phyloP scores from a whole-genome alignment of 139 green algal species.

The Chlorella ohadii region DNA sequence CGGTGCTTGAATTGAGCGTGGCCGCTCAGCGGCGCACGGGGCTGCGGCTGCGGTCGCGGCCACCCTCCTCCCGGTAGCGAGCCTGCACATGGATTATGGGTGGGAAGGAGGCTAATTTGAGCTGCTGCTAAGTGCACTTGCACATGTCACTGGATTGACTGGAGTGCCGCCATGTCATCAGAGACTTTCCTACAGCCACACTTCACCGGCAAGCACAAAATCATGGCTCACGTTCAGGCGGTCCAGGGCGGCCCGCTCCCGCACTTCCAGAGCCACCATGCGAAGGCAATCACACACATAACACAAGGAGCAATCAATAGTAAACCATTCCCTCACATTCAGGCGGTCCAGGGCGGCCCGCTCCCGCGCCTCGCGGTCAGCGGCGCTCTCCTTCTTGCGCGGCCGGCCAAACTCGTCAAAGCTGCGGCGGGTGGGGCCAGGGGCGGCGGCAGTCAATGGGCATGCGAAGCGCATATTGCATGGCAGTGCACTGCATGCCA shows the following conservation, averaged over 20 bases:
- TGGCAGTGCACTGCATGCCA: too few species aligned
- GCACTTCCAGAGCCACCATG: too few species aligned
- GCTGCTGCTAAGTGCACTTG: too few species aligned
- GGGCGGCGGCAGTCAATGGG: not conserved
- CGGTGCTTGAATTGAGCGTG: too few species aligned
- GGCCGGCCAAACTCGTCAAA: constrained; percentile 87
- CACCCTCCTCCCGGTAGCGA: constrained; percentile 4
- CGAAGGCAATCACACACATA: too few species aligned
- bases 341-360: constrained; percentile 76
- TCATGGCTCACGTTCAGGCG: constrained; percentile 46
- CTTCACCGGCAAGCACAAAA: not conserved
- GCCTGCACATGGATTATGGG: not conserved
- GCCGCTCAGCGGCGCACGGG: constrained; percentile 11
- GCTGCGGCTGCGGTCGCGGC: constrained; percentile 27
- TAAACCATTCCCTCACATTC: not conserved
- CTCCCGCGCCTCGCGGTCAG: constrained; percentile 70
- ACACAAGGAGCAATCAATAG: too few species aligned
- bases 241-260: constrained; percentile 77
- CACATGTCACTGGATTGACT: not conserved
- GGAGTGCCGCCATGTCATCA: not conserved
- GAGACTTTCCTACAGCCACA: too few species aligned
- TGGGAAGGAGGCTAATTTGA: not conserved
- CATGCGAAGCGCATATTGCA: too few species aligned
- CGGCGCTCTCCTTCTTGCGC: constrained; percentile 58
- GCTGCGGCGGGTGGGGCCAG: constrained; percentile 35